These are phyloP conservation scores for Irpex lacteus DNA, from an alignment of 1,284 basidiomycete genomes.

Conservation along the genomic window DNA sequence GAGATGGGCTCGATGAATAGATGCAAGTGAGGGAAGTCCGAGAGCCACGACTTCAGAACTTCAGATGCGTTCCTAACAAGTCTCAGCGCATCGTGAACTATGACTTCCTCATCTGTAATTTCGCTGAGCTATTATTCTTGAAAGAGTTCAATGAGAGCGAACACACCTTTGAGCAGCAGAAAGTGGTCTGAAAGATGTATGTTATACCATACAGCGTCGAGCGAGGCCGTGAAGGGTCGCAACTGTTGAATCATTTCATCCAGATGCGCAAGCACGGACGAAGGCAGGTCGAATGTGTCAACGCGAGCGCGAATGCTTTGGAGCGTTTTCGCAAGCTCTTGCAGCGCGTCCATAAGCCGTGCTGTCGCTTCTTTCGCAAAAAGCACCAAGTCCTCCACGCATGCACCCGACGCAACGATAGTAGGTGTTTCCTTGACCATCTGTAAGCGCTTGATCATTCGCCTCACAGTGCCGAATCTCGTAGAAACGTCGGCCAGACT, in stretches of 20 bases:
- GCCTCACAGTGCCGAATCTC: constrained; percentile 12
- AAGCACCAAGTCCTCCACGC: not conserved
- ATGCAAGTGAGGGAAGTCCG: constrained; percentile 15
- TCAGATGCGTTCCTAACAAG: not conserved
- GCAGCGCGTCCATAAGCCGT: constrained; percentile 9
- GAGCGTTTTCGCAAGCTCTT: constrained; percentile 10
- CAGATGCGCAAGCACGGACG: not conserved
- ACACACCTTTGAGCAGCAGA: constrained; percentile 37
- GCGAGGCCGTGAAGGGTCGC: not conserved
- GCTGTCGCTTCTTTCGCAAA: not conserved
- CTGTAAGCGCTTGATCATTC: constrained; percentile 18
- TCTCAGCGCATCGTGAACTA: not conserved
- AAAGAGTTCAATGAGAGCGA: no score
- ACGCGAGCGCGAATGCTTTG: constrained; percentile 4
- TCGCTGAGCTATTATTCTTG: not conserved
- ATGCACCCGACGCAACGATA: constrained; percentile 7
- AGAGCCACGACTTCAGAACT: not conserved
- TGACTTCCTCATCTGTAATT: constrained; percentile 1
- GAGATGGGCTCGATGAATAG: constrained; percentile 45
- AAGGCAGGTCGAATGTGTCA: not conserved
- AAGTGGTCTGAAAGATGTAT: constrained; percentile 30
- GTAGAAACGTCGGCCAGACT: constrained; percentile 18
- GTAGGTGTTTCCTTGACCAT: constrained; percentile 4
- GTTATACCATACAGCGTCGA: constrained; percentile 21
- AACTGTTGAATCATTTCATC: not conserved